Evolutionary conservation across 495 filamentous ascomycete genomes (phyloP).

Genomic region (Trichoderma erinaceum): DNA sequence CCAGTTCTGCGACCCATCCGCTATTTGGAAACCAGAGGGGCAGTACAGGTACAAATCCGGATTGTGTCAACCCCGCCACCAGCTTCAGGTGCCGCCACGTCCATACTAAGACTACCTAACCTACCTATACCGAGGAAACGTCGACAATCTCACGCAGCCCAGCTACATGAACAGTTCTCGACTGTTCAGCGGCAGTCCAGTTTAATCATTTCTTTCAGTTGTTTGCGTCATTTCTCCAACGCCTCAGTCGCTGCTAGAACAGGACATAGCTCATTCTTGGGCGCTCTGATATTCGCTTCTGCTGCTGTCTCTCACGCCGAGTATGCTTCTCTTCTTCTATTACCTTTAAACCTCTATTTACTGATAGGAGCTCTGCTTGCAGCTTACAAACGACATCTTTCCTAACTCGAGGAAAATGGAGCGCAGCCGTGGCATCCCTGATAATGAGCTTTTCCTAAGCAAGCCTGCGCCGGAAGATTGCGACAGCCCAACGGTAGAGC

Average conservation of each 20-base stretch:
- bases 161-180: neutral
- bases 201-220: neutral
- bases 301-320: neutral
- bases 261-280: neutral
- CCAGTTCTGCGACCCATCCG: constrained; percentile 12
- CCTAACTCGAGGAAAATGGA: constrained; percentile 23
- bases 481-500: constrained; percentile 70
- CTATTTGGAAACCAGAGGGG: neutral
- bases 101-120: too few relatives aligned
- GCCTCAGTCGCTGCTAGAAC: neutral
- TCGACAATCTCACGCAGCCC: neutral
- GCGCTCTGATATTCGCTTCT: neutral
- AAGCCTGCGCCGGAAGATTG: constrained; percentile 48
- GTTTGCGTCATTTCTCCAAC: neutral
- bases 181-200: neutral
- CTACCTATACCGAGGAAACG: neutral
- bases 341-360: neutral
- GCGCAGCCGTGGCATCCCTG: constrained; percentile 48
- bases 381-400: neutral
- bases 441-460: constrained; percentile 74
- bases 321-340: neutral
- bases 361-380: neutral
- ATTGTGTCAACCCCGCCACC: constrained; percentile 7
- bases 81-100: neutral
- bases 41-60: neutral